phyloP scores from a whole-genome alignment of 2,329 filamentous ascomycete genomes.

The Colletotrichum cereale region DNA sequence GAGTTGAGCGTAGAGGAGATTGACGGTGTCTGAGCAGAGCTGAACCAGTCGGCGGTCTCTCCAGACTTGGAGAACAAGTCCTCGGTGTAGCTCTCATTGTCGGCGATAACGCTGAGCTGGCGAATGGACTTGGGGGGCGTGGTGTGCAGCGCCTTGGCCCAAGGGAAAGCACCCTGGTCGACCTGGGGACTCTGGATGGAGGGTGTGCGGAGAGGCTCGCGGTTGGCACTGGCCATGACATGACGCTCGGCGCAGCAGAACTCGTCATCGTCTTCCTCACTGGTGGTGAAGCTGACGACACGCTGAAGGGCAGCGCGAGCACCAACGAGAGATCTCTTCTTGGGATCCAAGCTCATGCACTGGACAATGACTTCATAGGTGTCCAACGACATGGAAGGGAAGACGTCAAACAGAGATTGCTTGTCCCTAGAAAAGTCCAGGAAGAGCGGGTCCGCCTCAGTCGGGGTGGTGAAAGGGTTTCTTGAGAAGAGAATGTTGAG shows the following conservation, averaged over 20 bases:
- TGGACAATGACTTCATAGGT: slow-evolving; percentile 94
- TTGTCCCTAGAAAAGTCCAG: slow-evolving; percentile 93
- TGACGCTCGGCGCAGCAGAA: slow-evolving; percentile 89
- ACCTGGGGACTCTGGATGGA: slow-evolving; percentile 90
- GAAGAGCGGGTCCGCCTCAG: slow-evolving; percentile 91
- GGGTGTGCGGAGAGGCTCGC: slow-evolving; percentile 94
- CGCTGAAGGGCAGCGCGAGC: slow-evolving; percentile 83
- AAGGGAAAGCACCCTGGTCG: slow-evolving; percentile 89
- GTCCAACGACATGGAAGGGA: slow-evolving; percentile 98
- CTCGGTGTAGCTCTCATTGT: slow-evolving; percentile 82
- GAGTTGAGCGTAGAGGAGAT: slow-evolving; percentile 89
- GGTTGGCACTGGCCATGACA: slow-evolving; percentile 85
- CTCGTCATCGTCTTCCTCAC: slow-evolving; percentile 91
- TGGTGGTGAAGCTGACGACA: slow-evolving; percentile 90
- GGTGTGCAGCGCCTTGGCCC: slow-evolving; percentile 89
- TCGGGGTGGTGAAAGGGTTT: slow-evolving; percentile 94
- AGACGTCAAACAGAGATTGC: slow-evolving; percentile 97
- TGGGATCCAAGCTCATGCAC: slow-evolving; percentile 91
- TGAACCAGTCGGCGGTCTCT: slow-evolving; percentile 81
- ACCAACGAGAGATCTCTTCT: slow-evolving; percentile 84
- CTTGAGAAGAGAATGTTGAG: slow-evolving; percentile 97
- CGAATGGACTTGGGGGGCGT: slow-evolving; percentile 78
- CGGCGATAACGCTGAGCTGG: slow-evolving; percentile 88
- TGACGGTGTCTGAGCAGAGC: slow-evolving; percentile 81
- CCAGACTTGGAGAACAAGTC: slow-evolving; percentile 88